phyloP scores from a whole-genome alignment of 1,284 basidiomycete genomes.

The Agroathelia rolfsii region DNA sequence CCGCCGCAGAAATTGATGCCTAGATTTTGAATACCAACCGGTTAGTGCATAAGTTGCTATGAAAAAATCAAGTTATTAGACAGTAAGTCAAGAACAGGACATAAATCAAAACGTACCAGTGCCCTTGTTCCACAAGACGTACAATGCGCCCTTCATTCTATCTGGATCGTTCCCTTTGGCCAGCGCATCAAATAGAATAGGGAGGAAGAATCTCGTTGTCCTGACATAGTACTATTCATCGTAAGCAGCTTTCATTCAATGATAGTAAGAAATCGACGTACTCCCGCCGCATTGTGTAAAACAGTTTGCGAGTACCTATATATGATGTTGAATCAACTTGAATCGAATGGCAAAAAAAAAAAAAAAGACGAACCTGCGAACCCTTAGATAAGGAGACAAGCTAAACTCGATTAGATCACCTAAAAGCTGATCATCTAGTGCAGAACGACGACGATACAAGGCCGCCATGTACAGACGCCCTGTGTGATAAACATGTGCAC shows the following conservation, averaged over 20 bases:
- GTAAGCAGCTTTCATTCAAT: constrained; percentile 5
- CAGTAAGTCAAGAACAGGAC: constrained; percentile 4
- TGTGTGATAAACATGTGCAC: constrained; percentile 70
- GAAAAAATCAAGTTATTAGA: constrained; percentile 5
- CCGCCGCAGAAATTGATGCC: not conserved
- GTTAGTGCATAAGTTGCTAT: constrained; percentile 53
- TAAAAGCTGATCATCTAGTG: constrained; percentile 74
- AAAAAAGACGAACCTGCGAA: constrained; percentile 46
- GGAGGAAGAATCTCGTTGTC: constrained; percentile 66
- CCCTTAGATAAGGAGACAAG: constrained; percentile 75
- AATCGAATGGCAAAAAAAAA: not conserved
- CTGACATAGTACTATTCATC: constrained; percentile 66
- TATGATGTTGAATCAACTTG: constrained; percentile 7
- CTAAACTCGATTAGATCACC: constrained; percentile 76
- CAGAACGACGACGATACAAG: constrained; percentile 73
- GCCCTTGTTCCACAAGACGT: constrained; percentile 76
- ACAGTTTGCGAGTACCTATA: constrained; percentile 64
- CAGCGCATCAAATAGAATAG: constrained; percentile 65
- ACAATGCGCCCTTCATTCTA: constrained; percentile 91
- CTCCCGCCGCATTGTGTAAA: constrained; percentile 57
- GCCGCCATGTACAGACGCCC: constrained; percentile 69
- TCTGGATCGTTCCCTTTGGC: constrained; percentile 79
- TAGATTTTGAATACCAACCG: constrained; percentile 41
- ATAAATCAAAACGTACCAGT: constrained; percentile 33
- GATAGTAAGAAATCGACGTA: constrained; percentile 24